Base-by-base conservation (phyloP, 2,329 filamentous ascomycete species). In the Aspergillus sojae region DNA sequence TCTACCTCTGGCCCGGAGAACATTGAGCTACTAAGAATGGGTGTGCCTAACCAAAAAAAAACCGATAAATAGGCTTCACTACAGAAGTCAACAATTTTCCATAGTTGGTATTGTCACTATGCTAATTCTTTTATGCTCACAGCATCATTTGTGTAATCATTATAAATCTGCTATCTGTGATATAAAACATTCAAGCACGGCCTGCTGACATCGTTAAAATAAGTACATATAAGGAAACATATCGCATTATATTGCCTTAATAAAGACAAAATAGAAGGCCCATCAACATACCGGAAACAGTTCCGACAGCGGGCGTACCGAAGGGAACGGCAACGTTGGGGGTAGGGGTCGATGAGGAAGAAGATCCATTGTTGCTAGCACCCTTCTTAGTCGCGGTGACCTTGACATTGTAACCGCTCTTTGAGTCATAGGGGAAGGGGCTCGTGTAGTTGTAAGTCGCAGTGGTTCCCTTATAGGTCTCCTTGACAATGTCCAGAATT, bases 391-490 rank as follows among this genome's bases (percentile, higher is more conserved):
- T 75, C 16, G 68, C 68, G 28, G 71, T 76, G 39, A 76, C 73
- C 56, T 74, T 67, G 23, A 68, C 23, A 36, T 76, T 76, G 62
- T 70, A 74, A 48, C 67, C 66, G 46, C 62, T 68, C 53, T 62
- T 62, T 2, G 67, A 62, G 43, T 77, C 71, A 54, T 70, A 75
- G 2, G 75, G 75, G 57, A 76, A 71, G 19, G 76, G 76, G 59
- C 71, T 76, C 19, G 69, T 72, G 65, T 78, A 78, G 67, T 78
- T 71, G 65, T 75, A 75, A 12, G 72, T 76, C 10, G 75, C 65
- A 59, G 71, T 45, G 34, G 64, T 67, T 36, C 69, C 67, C 30
- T 66, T 62, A 46, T 72, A 78, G 30, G 73, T 77, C 55, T 72
- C 60, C 71, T 76, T 76, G 28, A 78, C 76, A 6, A 71, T 63